These are phyloP conservation scores for Chrysopogon serrulatus DNA, from an alignment of 176 grass and related monocot genomes.

Conservation along the genomic window DNA sequence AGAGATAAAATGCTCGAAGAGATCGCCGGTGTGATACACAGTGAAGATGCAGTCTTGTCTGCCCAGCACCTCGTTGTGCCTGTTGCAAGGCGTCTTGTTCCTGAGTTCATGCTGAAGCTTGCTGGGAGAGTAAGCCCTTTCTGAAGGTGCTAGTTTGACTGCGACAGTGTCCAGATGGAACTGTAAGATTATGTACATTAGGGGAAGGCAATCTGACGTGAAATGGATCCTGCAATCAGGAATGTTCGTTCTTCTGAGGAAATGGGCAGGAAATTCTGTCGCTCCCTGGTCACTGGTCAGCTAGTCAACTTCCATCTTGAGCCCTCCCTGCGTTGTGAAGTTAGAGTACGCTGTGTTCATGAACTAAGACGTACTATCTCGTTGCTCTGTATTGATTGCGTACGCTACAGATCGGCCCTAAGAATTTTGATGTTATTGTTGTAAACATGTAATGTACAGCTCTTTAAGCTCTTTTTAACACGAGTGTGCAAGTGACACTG, in stretches of 20 bases:
- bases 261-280: not conserved
- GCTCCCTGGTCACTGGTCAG: not conserved
- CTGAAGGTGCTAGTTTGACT: slow-evolving; percentile 21
- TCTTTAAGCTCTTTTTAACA: not conserved
- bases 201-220: not conserved
- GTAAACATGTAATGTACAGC: not conserved
- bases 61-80: slow-evolving; percentile 32
- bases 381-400: not conserved
- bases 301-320: not conserved
- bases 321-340: not conserved
- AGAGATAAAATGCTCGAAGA: slow-evolving; percentile 78
- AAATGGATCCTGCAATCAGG: not conserved
- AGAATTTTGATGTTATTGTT: not conserved
- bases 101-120: slow-evolving; percentile 82
- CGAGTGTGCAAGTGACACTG: not conserved
- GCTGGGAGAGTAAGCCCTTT: slow-evolving; percentile 84
- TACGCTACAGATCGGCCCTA: not conserved
- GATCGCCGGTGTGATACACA: slow-evolving; percentile 52
- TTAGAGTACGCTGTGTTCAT: not conserved
- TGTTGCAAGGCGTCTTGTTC: slow-evolving; percentile 76
- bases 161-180: not conserved
- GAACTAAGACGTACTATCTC: not conserved
- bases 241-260: not conserved
- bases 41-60: slow-evolving; percentile 25
- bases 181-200: not conserved